These are phyloP conservation scores for Synchytrium microbalum DNA, from an alignment of 371 early-diverging fungal species.

Conservation along the genomic window DNA sequence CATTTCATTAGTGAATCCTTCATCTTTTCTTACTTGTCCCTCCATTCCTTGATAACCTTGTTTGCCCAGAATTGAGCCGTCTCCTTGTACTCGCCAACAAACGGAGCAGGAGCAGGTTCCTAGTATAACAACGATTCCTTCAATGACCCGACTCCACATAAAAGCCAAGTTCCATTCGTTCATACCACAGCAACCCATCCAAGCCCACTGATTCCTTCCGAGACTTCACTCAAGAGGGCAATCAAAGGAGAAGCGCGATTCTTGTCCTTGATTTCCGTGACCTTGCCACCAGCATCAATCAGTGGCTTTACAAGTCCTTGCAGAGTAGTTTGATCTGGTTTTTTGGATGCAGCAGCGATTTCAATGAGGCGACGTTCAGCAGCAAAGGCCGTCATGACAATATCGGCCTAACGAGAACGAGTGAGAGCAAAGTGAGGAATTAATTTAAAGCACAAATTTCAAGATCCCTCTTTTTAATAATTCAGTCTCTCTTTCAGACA, in stretches of 20 bases:
- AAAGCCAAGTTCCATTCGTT: no score
- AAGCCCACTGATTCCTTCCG: conserved; percentile 83
- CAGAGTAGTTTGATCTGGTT: conserved; percentile 61
- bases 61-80: conserved; percentile 86
- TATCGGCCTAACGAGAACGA: conserved; percentile 28
- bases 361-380: conserved; percentile 67
- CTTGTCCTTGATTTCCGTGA: conserved; percentile 61
- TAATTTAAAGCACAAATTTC: no score
- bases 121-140: conserved; percentile 14
- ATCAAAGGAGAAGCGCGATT: conserved; percentile 55
- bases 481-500: no score
- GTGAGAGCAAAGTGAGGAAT: neutral
- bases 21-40: conserved; percentile 63
- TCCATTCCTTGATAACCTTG: conserved; percentile 81
- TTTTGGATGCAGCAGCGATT: conserved; percentile 64
- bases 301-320: conserved; percentile 61
- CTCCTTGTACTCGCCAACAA: conserved; percentile 82
- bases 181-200: conserved; percentile 88
- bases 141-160: neutral
- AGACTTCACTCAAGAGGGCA: conserved; percentile 75
- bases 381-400: conserved; percentile 49
- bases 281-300: conserved; percentile 55
- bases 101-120: conserved; percentile 85
- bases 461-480: no score
- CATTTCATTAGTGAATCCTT: neutral